Percentiles rank a stretch among this genome's conserved stretches.
Evolutionary conservation across 83 land plant genomes (phyloP).

Genomic region (Thuja plicata): DNA sequence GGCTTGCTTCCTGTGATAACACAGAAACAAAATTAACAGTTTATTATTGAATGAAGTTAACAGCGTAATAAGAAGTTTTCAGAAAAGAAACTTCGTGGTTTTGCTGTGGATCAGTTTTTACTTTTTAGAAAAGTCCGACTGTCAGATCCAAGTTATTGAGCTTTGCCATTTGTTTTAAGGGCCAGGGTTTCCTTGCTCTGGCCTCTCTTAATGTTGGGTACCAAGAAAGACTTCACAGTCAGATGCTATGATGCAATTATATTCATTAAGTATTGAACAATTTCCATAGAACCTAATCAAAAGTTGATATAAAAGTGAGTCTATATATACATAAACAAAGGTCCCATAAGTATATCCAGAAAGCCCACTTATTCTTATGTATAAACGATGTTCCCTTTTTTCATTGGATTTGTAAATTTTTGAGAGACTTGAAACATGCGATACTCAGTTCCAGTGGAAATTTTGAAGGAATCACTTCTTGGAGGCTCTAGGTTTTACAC

Average conservation of each 20-base stretch:
- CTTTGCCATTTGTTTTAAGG: background rate
- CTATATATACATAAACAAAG: background rate
- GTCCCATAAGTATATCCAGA: background rate
- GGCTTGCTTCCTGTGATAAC: no score
- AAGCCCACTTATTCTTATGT: background rate
- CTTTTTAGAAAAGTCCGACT: background rate
- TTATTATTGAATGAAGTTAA: no score
- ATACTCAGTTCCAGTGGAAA: background rate
- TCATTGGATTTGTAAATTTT: background rate
- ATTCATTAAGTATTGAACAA: background rate
- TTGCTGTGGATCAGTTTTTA: background rate
- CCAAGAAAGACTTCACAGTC: background rate
- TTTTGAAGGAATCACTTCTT: background rate
- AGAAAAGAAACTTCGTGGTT: background rate
- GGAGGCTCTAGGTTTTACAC: background rate
- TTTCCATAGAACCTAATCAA: background rate
- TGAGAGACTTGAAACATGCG: background rate
- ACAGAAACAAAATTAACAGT: no score
- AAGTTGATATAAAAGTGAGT: background rate
- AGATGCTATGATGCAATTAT: background rate
- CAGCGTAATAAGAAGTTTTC: no score
- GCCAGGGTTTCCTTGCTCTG: background rate
- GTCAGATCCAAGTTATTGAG: background rate
- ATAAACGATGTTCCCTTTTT: background rate
- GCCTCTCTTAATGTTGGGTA: background rate